Conservation (phyloP, 129 eudicot species). For the Mikania micrantha region DNA sequence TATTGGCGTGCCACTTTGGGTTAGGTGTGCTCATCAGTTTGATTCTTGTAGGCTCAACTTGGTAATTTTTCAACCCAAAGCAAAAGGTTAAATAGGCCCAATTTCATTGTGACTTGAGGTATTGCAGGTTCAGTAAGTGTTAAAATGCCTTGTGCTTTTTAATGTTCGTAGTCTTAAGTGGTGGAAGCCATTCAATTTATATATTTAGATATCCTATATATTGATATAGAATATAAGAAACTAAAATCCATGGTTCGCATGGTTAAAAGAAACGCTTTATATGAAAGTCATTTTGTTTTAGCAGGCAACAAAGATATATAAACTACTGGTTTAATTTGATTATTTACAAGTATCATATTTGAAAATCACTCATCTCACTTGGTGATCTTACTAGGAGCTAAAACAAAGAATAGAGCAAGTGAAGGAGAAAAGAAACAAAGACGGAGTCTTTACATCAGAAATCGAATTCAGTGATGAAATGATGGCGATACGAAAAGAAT, state of each 20-base stretch:
- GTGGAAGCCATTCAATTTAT: not conserved
- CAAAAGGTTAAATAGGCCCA: not conserved
- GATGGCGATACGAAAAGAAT: slow-evolving; percentile 72
- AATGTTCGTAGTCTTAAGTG: not conserved
- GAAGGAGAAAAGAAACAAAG: slow-evolving; percentile 39
- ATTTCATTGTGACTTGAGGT: not conserved
- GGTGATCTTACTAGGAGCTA: slow-evolving; percentile 37
- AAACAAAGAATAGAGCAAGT: slow-evolving; percentile 64
- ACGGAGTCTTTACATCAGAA: slow-evolving; percentile 55
- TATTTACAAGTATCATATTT: not conserved
- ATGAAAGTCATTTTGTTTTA: not conserved
- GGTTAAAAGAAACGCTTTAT: not conserved
- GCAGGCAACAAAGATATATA: no score
- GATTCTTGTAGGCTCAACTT: not conserved
- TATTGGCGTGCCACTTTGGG: not conserved
- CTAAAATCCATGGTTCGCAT: not conserved
- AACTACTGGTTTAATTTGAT: no score
- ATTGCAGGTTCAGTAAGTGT: not conserved
- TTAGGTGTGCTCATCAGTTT: not conserved
- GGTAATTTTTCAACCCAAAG: not conserved
- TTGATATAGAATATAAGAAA: not conserved
- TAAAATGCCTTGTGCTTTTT: not conserved
- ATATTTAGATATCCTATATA: not conserved
- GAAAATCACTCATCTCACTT: not conserved
- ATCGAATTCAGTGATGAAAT: slow-evolving; percentile 54